Conservation (phyloP, 352 stramenopile genomes). For the Pythium rhizo-oryzae region DNA sequence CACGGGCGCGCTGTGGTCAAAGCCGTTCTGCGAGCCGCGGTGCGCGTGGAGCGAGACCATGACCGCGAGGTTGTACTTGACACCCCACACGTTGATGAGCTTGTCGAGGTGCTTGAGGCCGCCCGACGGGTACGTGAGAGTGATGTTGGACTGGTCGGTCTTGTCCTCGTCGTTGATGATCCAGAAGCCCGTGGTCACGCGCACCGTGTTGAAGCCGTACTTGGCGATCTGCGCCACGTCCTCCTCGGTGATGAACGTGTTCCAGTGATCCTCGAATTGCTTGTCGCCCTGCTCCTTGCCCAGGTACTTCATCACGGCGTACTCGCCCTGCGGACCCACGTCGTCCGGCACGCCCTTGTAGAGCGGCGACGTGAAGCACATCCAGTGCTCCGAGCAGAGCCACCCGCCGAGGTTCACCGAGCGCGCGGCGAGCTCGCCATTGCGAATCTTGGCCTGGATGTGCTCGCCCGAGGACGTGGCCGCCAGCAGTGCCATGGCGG, state of each 20-base stretch:
- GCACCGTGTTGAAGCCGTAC: conserved; percentile 68
- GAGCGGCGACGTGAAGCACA: conserved; percentile 73
- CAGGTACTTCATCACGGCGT: conserved; percentile 42
- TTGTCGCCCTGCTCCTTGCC: conserved; percentile 44
- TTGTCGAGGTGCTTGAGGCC: conserved; percentile 70
- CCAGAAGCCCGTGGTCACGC: conserved; percentile 80
- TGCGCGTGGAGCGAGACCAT: conserved; percentile 78
- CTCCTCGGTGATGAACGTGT: conserved; percentile 47
- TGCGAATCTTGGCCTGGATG: conserved; percentile 33
- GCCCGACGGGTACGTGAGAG: conserved; percentile 36
- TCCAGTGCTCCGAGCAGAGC: conserved; percentile 82
- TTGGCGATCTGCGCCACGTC: conserved; percentile 67
- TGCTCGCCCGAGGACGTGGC: conserved; percentile 12
- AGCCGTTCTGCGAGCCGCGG: conserved; percentile 74
- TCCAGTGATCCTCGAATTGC: conserved; percentile 65
- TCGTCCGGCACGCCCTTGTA: conserved; percentile 74
- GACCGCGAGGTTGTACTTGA: conserved; percentile 66
- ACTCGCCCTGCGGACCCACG: conserved; percentile 42
- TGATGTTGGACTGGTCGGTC: conserved; percentile 32
- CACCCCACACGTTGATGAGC: conserved; percentile 78
- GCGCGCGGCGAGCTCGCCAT: conserved; percentile 41
- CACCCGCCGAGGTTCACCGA: conserved; percentile 86
- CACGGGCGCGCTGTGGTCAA: conserved; percentile 61
- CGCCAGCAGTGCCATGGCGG: not conserved
- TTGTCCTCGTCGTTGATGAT: conserved; percentile 53